phyloP scores from a whole-genome alignment of 495 filamentous ascomycete species.

The Trichodelitschia bisporula region DNA sequence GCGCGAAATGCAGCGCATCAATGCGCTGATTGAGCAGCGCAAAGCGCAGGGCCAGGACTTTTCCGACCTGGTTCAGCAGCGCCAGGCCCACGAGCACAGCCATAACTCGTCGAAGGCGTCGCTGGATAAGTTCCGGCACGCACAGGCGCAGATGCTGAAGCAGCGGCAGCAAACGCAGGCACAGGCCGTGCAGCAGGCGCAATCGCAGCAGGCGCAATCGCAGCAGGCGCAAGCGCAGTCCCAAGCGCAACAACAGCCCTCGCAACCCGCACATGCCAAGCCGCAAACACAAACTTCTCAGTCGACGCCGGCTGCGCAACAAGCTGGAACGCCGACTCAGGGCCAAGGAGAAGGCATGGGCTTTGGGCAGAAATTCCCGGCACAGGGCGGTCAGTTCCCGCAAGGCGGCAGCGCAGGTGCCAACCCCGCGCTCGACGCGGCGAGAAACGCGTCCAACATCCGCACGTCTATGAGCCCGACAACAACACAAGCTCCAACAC shows the following conservation, averaged over 20 bases:
- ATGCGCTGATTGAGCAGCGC: conserved; percentile 5
- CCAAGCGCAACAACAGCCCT: not conserved
- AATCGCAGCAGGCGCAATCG: conserved; percentile 6
- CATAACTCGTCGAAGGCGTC: conserved; percentile 4
- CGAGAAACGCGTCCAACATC: conserved; percentile 1
- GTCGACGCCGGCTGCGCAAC: conserved; percentile 1
- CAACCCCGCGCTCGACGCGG: too few relatives aligned
- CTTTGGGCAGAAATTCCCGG: conserved; percentile 1
- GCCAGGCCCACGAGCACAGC: conserved; percentile 4
- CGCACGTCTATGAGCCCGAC: conserved; percentile 1
- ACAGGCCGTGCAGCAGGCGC: conserved; percentile 3
- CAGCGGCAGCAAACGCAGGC: conserved; percentile 4
- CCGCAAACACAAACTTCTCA: conserved; percentile 2
- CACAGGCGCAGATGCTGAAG: conserved; percentile 4
- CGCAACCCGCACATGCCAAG: conserved; percentile 1
- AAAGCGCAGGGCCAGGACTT: conserved; percentile 4
- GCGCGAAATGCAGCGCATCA: conserved; percentile 3
- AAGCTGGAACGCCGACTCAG: not conserved
- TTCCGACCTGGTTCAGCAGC: conserved; percentile 5
- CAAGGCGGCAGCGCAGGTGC: not conserved
- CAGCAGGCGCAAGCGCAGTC: not conserved
- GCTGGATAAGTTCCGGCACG: conserved; percentile 7
- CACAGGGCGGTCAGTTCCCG: not conserved
- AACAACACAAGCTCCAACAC: conserved; percentile 1
- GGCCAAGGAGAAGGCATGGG: conserved; percentile 3